A percentile compares a stretch with the other conserved stretches of the same genome.
Evolutionary conservation across 2,329 filamentous ascomycete genomes (phyloP).

Genomic region (Fusarium subglutinans): DNA sequence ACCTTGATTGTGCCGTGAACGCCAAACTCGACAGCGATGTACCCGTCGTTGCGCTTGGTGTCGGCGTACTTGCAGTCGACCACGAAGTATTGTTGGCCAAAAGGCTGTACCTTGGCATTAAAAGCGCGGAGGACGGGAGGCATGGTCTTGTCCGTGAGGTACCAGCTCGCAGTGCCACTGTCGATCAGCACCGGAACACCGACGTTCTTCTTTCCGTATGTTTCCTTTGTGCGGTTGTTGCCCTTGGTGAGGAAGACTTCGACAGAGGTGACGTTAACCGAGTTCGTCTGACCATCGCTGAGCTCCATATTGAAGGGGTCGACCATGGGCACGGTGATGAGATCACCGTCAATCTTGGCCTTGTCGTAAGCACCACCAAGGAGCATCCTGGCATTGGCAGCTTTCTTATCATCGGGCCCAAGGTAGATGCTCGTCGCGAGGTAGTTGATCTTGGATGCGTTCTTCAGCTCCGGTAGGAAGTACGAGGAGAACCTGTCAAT

Average conservation of each 20-base stretch:
- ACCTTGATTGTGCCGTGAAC: not conserved
- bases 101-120: not conserved
- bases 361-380: not conserved
- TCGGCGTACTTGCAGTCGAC: constrained; percentile 2
- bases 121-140: not conserved
- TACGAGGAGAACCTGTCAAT: not conserved
- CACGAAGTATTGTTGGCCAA: not conserved
- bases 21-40: not conserved
- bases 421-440: not conserved
- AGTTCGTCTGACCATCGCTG: not conserved
- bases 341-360: not conserved
- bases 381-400: not conserved
- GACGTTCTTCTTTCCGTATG: not conserved
- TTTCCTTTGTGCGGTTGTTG: not conserved
- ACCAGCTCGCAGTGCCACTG: not conserved
- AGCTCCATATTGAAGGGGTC: not conserved
- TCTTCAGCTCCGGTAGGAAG: not conserved
- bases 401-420: not conserved
- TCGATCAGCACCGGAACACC: not conserved
- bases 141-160: not conserved
- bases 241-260: not conserved
- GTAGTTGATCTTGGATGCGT: not conserved
- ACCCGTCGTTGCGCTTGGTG: not conserved
- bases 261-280: not conserved
- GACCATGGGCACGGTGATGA: not conserved